Evolutionary conservation across 768 basidiomycete species (phyloP), one percentile per base, ranked within the genome.

Genomic region (Solioccasus polychromus): DNA sequence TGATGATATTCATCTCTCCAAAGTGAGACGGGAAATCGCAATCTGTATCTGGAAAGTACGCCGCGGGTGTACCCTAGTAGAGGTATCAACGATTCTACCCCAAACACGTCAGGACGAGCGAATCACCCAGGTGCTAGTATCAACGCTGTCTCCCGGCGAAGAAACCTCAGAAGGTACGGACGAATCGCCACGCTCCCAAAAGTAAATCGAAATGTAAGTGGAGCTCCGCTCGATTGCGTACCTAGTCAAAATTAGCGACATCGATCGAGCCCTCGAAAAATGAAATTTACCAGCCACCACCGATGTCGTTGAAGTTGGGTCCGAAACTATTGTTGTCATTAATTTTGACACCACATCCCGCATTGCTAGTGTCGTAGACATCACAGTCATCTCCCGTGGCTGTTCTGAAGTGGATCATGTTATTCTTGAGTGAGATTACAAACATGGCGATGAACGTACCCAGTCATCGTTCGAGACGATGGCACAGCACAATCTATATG

Each of bases 11-110:
- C 46, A 58, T 48, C 6, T 55, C 23, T 17, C 55, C 55, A 36
- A 68, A 68, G 47, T 69, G 61, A 42, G 67, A 63, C 36, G 60
- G 65, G 7, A 75, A 54, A 47, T 73, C 61, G 51, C 69, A 73
- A 49, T 75, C 59, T 11, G 66, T 70, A 45, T 68, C 67, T 12
- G 68, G 67, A 45, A 69, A 71, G 38, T 61, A 42, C 7, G 69
- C 69, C 24, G 56, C 55, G 17, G 69, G 68, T n/a, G 52, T 60
- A 44, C 68, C 68, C 64, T 66, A 32, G 1, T 38, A 41, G 14
- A 32, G 11, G 12, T 28, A 28, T 32, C 14, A 12, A 9, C 14
- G 5, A 15, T 52, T 12, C 7, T 9, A 32, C 5, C n/a, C 5
- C 31, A 7, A 15, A 32, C n/a, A n/a, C n/a, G 28, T 12, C 11